Conservation (phyloP, 345 rosid genomes). For the Gynandropsis gynandra region DNA sequence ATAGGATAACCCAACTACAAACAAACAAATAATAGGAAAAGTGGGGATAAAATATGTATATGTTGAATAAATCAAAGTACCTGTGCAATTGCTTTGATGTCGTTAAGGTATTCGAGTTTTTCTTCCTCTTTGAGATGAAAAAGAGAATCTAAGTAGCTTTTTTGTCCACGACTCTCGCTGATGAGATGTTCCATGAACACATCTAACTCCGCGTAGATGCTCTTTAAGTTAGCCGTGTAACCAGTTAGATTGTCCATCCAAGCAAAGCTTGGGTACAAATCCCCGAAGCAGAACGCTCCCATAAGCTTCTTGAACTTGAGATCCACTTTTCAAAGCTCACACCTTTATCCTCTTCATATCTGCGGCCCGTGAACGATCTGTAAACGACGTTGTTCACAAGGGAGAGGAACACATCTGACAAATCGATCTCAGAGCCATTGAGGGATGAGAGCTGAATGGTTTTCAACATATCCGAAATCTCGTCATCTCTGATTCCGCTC, state of each 20-base stretch:
- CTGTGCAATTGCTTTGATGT: conserved; percentile 30
- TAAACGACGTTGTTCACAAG: conserved; percentile 20
- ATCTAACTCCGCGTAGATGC: conserved; percentile 13
- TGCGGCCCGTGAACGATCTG: conserved; percentile 41
- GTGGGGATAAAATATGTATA: too few species aligned
- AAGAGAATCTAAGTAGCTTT: conserved; percentile 23
- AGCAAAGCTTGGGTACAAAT: conserved; percentile 20
- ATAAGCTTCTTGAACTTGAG: conserved; percentile 32
- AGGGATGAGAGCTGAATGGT: conserved; percentile 16
- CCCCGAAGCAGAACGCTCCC: conserved; percentile 21
- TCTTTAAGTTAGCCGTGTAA: background rate
- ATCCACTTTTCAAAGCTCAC: conserved; percentile 34
- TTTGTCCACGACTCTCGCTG: conserved; percentile 14
- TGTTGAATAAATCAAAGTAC: too few species aligned
- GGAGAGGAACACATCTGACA: conserved; percentile 23
- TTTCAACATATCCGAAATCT: conserved; percentile 22
- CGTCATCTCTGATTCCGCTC: conserved; percentile 23
- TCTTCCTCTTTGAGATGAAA: conserved; percentile 22
- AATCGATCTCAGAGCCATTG: conserved; percentile 23
- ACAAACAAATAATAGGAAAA: too few species aligned
- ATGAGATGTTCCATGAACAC: conserved; percentile 23
- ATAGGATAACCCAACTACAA: too few species aligned
- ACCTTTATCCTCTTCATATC: conserved; percentile 19
- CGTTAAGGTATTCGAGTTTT: conserved; percentile 19
- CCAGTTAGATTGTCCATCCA: conserved; percentile 24